phyloP scores from a whole-genome alignment of 805 yeast genomes.

The Jamesozyma gamospora region DNA sequence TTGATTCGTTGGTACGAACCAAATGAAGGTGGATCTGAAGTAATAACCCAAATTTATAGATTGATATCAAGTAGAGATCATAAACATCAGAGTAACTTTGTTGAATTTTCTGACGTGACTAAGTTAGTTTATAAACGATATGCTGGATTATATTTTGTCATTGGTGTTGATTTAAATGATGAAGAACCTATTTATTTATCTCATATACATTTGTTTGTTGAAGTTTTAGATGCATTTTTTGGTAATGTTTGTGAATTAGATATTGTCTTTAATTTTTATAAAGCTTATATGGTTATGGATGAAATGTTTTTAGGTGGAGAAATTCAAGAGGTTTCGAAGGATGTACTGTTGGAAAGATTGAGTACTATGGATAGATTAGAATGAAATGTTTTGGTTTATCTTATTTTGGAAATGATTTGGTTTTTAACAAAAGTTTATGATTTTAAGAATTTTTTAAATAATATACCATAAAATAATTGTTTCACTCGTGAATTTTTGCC shows the following conservation, averaged over 20 bases:
- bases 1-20: constrained; percentile 64
- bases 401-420: too few species aligned
- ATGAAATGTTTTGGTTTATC: constrained; percentile 21
- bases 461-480: too few species aligned
- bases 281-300: constrained; percentile 71
- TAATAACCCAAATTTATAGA: constrained; percentile 50
- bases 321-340: constrained; percentile 73
- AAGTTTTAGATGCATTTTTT: constrained; percentile 75
- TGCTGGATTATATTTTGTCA: constrained; percentile 85
- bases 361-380: constrained; percentile 55
- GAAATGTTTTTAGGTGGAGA: constrained; percentile 89
- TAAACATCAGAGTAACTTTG: constrained; percentile 72
- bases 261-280: constrained; percentile 83
- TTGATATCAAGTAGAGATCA: constrained; percentile 75
- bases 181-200: constrained; percentile 78
- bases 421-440: too few species aligned
- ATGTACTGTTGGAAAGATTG: constrained; percentile 53
- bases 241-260: constrained; percentile 91
- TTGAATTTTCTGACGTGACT: constrained; percentile 50
- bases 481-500: too few species aligned
- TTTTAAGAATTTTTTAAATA: too few species aligned
- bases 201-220: constrained; percentile 79
- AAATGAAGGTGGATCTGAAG: constrained; percentile 9
- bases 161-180: constrained; percentile 69
- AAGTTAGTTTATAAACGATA: constrained; percentile 80